Base-by-base conservation (phyloP, 495 filamentous ascomycete genomes). In the Barbatosphaeria neglecta region DNA sequence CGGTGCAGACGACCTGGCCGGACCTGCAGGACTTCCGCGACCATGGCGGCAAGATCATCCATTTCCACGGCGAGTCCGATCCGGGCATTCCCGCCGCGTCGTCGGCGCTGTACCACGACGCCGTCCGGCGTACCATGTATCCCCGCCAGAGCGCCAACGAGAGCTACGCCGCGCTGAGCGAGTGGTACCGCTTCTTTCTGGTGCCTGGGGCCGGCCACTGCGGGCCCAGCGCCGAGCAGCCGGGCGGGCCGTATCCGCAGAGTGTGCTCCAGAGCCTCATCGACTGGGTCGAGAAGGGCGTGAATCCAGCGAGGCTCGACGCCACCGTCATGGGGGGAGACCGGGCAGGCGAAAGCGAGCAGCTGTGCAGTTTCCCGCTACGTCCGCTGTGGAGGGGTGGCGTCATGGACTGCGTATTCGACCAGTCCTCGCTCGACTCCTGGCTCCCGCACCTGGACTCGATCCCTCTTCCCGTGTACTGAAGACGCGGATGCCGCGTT, bases 201-300 rank as follows among this genome's bases (percentile, higher is more conserved):
- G 57, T 78, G 8, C 72, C 76, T 2, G 73, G 74, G n/a, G 74
- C 68, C 0, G 66, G 58, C 0, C 72, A 77, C 58, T 78, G 74
- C 43, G 54, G 54, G 0, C 46, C 64, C 0, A 75, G 69, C 45
- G 11, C 43, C 1, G 47, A 61, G 13, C 59, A 67, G 52, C 66
- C 68, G 3, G 70, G 68, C 6, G n/a, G n/a, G n/a, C 63, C 66
- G 0, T 77, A 60, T 50, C 73, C 73, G 1, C 55, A 69, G 40
- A 64, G 59, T 13, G 70, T 62, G 17, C 49, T 77, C 13, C 55
- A 58, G 43, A 63, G 49, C 25, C 59, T 76, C 17, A 75, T 75
- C 37, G 54, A 70, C 19, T 76, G 73, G 74, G 74, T 74, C 13
- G 72, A 75, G 48, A 63, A 71, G 7, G 72, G 61, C 11, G 49